Evolutionary conservation across 352 stramenopile species (phyloP), one percentile per base, ranked within the genome.

Genomic region (Pythium guiyangense): DNA sequence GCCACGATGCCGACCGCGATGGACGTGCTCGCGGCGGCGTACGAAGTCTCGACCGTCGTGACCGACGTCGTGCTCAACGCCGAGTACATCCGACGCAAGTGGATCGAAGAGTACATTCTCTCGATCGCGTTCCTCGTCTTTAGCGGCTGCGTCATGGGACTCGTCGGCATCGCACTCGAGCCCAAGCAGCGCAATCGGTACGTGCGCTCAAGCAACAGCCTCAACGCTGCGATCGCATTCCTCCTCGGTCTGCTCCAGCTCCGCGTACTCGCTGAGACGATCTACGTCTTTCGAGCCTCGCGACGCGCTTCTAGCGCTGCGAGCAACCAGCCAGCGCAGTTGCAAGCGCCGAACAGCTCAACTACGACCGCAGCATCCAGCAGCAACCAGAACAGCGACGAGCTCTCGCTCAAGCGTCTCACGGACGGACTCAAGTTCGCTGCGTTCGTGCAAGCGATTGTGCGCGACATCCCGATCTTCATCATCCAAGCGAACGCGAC

Each of bases 401-500:
- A 46, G 6, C 34, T 57, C 14, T 47, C 39, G 4, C 26, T 66
- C 15, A 48, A 58, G 40, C 45, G 67, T 8, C 56, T 86, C 2
- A 47, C 58, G 27, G 43, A 69, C 26, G 70, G 74, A 6, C 59
- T 84, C 8, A 25, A 71, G 52, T 88, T 78, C 53, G 75, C 67
- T 1, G 66, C 64, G n/a, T 90, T 90, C 56, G 71, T 87, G 45
- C 79, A 90, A 39, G 70, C 68, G 34, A 75, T 90, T 34, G 75
- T 90, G 45, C 79, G 79, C 27, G 79, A 90, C 59, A 73, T 88
- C 37, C 77, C 79, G 54, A 62, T 90, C 47, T 90, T 90, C 48
- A 54, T 90, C 49, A 68, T 90, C 50, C 79, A 90, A 39, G 75
- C 79, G 10, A 90, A 90, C 46, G 79, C 79, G 9, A 90, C 77